Conservation (phyloP, 75 land plant species). For the Pinus taeda region DNA sequence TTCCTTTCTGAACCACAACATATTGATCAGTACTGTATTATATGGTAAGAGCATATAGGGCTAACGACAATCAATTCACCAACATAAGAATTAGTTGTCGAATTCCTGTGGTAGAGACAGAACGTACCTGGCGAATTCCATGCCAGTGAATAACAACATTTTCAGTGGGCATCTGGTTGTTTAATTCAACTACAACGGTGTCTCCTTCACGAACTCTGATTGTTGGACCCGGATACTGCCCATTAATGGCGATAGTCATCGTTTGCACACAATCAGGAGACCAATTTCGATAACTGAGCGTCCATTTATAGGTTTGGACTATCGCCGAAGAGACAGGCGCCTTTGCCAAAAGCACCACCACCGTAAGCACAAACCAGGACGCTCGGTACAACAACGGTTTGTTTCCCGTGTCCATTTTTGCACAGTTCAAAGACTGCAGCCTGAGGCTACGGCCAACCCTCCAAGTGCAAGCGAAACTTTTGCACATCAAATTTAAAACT, state of each 20-base stretch:
- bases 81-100: no score
- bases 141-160: constrained; percentile 83
- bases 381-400: background rate
- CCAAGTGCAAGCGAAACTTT: no score
- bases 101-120: constrained; percentile 8
- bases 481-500: no score
- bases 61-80: no score
- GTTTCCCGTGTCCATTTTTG: background rate
- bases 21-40: no score
- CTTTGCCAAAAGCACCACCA: background rate
- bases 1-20: no score
- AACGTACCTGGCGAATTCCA: constrained; percentile 75
- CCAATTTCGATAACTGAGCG: constrained; percentile 20
- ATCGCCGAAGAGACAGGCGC: constrained; percentile 12
- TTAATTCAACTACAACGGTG: constrained; percentile 64
- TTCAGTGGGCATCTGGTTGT: constrained; percentile 61
- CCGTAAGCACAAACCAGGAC: background rate
- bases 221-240: constrained; percentile 68
- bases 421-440: background rate
- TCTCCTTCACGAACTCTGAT: constrained; percentile 66
- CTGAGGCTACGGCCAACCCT: no score
- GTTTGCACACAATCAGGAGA: constrained; percentile 45
- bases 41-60: no score
- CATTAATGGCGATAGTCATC: constrained; percentile 45
- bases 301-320: constrained; percentile 33